These are phyloP conservation scores for Penicillium sp. DNA, from an alignment of 2,329 filamentous ascomycete species.

Conservation along the genomic window DNA sequence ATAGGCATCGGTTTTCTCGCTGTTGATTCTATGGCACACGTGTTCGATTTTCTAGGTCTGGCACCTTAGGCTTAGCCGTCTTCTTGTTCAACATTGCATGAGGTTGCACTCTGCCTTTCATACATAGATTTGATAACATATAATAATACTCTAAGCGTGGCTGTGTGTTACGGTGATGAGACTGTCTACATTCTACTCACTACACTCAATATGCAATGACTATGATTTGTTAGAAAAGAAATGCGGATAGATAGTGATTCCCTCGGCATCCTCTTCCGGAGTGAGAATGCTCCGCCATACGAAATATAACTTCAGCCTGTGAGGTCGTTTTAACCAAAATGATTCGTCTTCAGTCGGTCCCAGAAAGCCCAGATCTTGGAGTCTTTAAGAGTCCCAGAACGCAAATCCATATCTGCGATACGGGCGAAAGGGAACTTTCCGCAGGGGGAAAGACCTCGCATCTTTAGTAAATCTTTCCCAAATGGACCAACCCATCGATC, in stretches of 20 bases:
- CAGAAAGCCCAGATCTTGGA: background rate
- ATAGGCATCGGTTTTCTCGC: conserved; percentile 79
- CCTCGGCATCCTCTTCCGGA: background rate
- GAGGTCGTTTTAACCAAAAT: background rate
- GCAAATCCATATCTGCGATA: background rate
- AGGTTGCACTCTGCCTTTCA: background rate
- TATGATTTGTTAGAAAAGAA: too few species aligned
- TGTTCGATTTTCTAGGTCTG: conserved; percentile 62
- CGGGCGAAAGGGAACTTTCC: background rate
- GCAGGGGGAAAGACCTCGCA: background rate
- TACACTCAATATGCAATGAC: too few species aligned
- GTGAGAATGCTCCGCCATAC: background rate
- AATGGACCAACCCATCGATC: too few species aligned
- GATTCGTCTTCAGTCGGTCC: too few species aligned
- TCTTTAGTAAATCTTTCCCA: background rate
- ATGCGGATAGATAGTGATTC: background rate
- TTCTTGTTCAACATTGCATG: conserved; percentile 3
- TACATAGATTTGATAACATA: background rate
- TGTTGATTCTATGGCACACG: conserved; percentile 67
- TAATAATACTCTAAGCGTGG: too few species aligned
- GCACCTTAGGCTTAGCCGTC: conserved; percentile 25
- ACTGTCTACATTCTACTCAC: too few species aligned
- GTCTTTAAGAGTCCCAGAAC: background rate
- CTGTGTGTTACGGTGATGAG: too few species aligned
- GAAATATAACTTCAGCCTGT: background rate